Percentiles rank a stretch among this genome's conserved stretches.
These are phyloP conservation scores for Lasiosphaeris hirsuta DNA, from an alignment of 495 filamentous ascomycete species.

Conservation along the genomic window DNA sequence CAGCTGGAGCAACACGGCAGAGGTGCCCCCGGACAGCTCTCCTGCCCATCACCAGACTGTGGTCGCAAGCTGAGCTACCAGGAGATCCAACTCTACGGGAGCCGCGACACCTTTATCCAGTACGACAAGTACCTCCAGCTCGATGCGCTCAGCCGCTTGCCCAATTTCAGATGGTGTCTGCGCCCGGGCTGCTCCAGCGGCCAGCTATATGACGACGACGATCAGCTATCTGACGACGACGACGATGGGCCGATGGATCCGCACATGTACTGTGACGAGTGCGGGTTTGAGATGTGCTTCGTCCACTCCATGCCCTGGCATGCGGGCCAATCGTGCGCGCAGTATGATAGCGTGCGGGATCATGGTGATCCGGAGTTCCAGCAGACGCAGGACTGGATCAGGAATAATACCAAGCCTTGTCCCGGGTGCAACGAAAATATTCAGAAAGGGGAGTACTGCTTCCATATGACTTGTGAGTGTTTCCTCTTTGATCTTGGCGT, in stretches of 20 bases:
- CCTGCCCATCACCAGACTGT: background rate
- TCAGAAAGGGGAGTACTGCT: background rate
- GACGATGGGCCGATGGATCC: too few relatives aligned
- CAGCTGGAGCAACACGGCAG: background rate
- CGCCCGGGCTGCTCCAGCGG: background rate
- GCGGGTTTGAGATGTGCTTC: conserved; percentile 4
- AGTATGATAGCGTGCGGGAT: background rate
- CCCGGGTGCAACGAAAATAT: background rate
- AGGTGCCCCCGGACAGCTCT: background rate
- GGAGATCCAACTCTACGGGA: background rate
- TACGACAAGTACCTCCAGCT: conserved; percentile 2
- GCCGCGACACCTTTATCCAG: background rate
- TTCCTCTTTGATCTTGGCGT: background rate
- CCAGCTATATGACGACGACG: background rate
- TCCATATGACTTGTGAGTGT: conserved; percentile 7
- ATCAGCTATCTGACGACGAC: too few relatives aligned
- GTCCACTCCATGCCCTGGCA: background rate
- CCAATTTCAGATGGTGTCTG: conserved; percentile 4
- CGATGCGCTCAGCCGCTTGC: background rate
- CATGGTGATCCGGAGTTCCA: background rate
- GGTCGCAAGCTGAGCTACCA: background rate
- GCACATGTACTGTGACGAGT: background rate
- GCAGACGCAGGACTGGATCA: background rate
- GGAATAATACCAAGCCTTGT: background rate
- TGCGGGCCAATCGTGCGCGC: background rate